Base-by-base conservation (phyloP, 495 filamentous ascomycete species). In the Trichocladium uniseriatum region DNA sequence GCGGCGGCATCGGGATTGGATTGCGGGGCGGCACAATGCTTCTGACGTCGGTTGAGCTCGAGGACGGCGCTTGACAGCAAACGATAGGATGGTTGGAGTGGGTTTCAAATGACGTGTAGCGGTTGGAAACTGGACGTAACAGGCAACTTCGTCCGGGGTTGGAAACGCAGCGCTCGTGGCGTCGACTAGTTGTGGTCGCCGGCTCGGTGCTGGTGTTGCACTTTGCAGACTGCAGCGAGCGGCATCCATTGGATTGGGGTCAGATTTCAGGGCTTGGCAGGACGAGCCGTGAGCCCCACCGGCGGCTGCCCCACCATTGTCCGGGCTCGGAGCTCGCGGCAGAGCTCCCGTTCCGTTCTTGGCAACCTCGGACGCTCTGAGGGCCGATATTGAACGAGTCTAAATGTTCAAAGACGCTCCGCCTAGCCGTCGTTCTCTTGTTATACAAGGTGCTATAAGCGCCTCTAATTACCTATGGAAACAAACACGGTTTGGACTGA, bases 1-100 rank as follows among this genome's bases (percentile, higher is more conserved):
- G 89, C 61, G 83, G 89, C 61, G 83, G 82, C 83, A 89, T 89
- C 64, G 64, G 50, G 51, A 53, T 16, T 11, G 41, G 37, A 37
- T 35, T 36, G 42, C 27, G 48, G 38, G 52, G 46, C 38, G 36
- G 45, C 19, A 32, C 31, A 11, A 9, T 20, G 20, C 18, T 47
- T 37, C 24, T 27, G 24, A 27, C 8, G 24, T 27, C 8, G 24
- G 24, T 3, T 27, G 3, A 27, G 35, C 13, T 37, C 35, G 10
- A 18, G 35, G 35, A n/a, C n/a, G n/a, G n/a, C n/a, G n/a, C n/a
- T n/a, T n/a, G n/a, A n/a, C n/a, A n/a, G n/a, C n/a, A n/a, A n/a
- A 27, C 22, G 14, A 1, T 42, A 14, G 24, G 5, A 15, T 5
- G 6, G 9, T 29, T 5, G 27, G 20, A 15, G 13, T n/a, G n/a